Evolutionary conservation across 257 asterid genomes (phyloP), one percentile per base, ranked within the genome.

Genomic region (Leptodermis oblonga): DNA sequence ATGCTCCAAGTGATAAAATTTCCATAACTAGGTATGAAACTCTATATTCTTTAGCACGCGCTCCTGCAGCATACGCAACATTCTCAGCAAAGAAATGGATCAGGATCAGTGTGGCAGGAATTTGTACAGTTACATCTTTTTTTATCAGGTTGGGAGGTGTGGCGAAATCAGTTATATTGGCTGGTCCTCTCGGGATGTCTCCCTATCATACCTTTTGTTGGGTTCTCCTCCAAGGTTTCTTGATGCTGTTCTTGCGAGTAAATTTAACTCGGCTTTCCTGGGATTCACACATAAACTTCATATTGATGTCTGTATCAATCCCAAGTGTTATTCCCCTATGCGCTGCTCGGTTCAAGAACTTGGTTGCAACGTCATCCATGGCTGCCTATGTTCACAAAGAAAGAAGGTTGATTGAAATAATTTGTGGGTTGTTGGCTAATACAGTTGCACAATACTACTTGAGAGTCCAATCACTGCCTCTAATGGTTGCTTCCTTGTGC

Each of bases 401-500:
- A n/a, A 12, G 17, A 14, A 43, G 4, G 20, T 11, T 43, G 4
- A 4, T 43, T 43, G 49, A 43, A 43, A 43, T 43, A 11, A 20
- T 43, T 43, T 43, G 65, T 4, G 75, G 69, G 0, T 20, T 55
- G 64, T 23, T 69, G 20, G 67, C 60, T 22, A 69, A 31, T 1
- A 33, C 65, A 42, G 49, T 77, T 2, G 67, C 53, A 17, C 78
- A 73, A 52, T 68, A 73, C 53, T 55, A 52, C 30, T 62, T 74
- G 11, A 65, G 42, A 11, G 23, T 48, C 53, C 53, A 66, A 15
- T 52, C 58, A 2, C 58, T 4, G 8, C 26, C 25, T 20, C 30
- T 52, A 10, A 23, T 52, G n/a, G 11, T 52, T 52, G 14, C 28
- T 52, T 52, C 12, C 58, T 52, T 52, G 11, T 49, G 17, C 54